Evolutionary conservation across 257 asterid species (phyloP), one percentile per base, ranked within the genome.

Genomic region (Verbascum thapsus): DNA sequence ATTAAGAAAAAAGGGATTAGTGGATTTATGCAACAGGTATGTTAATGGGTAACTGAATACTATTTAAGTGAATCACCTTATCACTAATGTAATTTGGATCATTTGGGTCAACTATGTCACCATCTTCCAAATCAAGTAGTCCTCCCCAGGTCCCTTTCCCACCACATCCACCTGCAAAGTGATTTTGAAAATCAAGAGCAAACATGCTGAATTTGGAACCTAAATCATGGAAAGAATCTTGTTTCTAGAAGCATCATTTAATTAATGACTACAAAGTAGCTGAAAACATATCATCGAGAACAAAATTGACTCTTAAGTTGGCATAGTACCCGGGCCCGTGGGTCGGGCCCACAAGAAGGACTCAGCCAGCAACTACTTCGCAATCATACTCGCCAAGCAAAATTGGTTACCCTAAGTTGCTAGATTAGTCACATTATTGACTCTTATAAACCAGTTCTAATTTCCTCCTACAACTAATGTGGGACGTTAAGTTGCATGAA

Each of bases 91-190:
- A 85, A 71, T 91, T 86, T 43, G 96, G 94, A 77, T 86, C 95
- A 11, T 80, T 68, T 9, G 83, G 81, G 57, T 91, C 92, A 45
- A 76, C 64, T 23, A 44, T 49, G 61, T 50, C 44, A 32, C 61
- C 80, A 37, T 78, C 87, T 49, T 75, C 85, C 19, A 62, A 54
- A 61, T 85, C 96, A 64, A 87, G 83, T 7, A 78, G 71, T 12
- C 96, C 95, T 53, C 92, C 96, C 90, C 95, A 81, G 3, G 89
- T 82, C 70, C 96, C 98, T 80, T 91, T 88, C 65, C 90, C 96
- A 52, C 98, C 96, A 68, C 63, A 69, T 22, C 95, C 98, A 23
- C 92, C 98, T 91, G 73, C 26, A 38, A 32, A 60, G 9, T 34
- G 35, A 58, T 58, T 9, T 0, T 34, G 13, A 39, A 20, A 42